Conservation (phyloP, 2,329 filamentous ascomycete genomes). For the Cladophialophora chaetospira region DNA sequence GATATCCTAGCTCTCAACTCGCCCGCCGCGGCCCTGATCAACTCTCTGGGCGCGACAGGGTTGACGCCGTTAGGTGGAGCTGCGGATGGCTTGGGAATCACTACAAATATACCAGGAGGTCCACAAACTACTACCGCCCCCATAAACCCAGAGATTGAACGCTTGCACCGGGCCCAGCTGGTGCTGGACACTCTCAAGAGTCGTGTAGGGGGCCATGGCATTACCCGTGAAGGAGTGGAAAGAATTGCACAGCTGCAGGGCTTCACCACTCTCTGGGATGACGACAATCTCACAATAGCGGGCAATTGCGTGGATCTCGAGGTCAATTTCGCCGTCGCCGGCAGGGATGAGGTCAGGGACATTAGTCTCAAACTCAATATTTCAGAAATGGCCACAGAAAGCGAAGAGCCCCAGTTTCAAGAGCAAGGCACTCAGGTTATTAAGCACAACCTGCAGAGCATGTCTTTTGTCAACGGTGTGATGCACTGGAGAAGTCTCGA, state of each 20-base stretch:
- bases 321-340: slow-evolving; percentile 45
- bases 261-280: slow-evolving; percentile 51
- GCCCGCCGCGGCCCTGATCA: slow-evolving; percentile 45
- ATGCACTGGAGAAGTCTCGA: slow-evolving; percentile 36
- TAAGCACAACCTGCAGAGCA: slow-evolving; percentile 43
- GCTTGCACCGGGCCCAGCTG: slow-evolving; percentile 44
- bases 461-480: slow-evolving; percentile 37
- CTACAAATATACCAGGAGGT: slow-evolving; percentile 45
- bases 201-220: slow-evolving; percentile 45
- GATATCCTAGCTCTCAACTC: slow-evolving; percentile 49
- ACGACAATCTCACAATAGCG: slow-evolving; percentile 49
- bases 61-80: slow-evolving; percentile 29
- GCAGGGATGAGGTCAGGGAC: slow-evolving; percentile 44
- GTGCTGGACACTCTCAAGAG: slow-evolving; percentile 45
- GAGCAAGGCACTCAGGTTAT: slow-evolving; percentile 48
- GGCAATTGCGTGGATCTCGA: slow-evolving; percentile 50
- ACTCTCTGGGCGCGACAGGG: slow-evolving; percentile 27
- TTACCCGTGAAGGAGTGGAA: slow-evolving; percentile 48
- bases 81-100: slow-evolving; percentile 41
- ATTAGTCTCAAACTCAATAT: slow-evolving; percentile 48
- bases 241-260: slow-evolving; percentile 46
- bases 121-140: slow-evolving; percentile 42
- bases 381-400: slow-evolving; percentile 41
- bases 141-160: slow-evolving; percentile 46
- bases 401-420: slow-evolving; percentile 43